Evolutionary conservation across 345 rosid species (phyloP).

Genomic region (Punica granatum): DNA sequence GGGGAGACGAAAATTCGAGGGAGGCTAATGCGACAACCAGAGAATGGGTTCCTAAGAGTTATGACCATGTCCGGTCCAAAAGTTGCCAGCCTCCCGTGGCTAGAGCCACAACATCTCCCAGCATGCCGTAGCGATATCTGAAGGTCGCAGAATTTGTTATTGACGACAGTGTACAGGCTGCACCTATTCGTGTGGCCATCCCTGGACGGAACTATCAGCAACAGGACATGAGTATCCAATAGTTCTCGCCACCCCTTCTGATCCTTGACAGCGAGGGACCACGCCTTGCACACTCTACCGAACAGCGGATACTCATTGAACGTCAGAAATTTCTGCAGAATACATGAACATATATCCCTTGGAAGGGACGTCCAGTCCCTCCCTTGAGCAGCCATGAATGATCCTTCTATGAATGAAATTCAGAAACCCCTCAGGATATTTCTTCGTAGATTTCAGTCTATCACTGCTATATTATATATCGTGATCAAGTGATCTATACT

Average conservation of each 20-base stretch:
- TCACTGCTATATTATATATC: no score
- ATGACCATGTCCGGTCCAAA: constrained; percentile 1
- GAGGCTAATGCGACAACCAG: background rate
- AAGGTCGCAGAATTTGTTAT: background rate
- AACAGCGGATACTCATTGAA: background rate
- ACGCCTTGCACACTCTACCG: background rate
- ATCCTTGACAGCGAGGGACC: background rate
- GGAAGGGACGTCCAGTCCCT: no score
- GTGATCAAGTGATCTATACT: no score
- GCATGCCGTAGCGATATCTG: background rate
- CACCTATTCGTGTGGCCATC: background rate
- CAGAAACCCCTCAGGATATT: no score
- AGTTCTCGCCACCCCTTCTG: background rate
- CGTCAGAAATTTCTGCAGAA: background rate
- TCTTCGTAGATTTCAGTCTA: no score
- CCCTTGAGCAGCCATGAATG: no score
- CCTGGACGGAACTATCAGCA: background rate
- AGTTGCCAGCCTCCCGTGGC: background rate
- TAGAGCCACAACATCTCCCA: constrained; percentile 4
- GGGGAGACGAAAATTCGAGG: background rate
- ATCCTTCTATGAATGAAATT: no score
- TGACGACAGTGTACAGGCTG: background rate
- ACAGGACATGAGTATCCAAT: background rate
- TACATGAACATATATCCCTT: background rate
- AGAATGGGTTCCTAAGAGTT: constrained; percentile 3